Percentiles rank a stretch among this genome's conserved stretches.
phyloP scores from a whole-genome alignment of 2,329 filamentous ascomycete species.

The Fusarium phyllophilum region DNA sequence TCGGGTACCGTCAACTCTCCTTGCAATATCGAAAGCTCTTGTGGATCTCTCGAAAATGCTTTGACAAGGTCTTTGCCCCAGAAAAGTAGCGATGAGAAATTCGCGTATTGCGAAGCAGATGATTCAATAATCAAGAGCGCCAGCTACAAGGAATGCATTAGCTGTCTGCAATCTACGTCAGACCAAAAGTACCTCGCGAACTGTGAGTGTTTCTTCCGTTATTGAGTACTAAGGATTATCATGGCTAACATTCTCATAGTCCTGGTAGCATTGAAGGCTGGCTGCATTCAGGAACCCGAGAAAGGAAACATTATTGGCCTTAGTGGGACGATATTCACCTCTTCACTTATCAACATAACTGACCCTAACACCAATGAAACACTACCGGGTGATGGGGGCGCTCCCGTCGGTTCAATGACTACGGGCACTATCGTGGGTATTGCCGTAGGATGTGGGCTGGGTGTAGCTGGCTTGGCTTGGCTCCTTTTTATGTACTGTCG shows the following conservation, averaged over 20 bases:
- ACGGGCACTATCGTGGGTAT: slow-evolving; percentile 65
- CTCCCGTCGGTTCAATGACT: slow-evolving; percentile 48
- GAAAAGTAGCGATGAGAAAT: neutral
- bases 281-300: slow-evolving; percentile 57
- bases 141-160: slow-evolving; percentile 51
- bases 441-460: slow-evolving; percentile 56
- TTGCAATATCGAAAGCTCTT: slow-evolving; percentile 56
- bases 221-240: too few relatives aligned
- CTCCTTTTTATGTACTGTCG: slow-evolving; percentile 62
- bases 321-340: slow-evolving; percentile 56
- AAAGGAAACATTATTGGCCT: slow-evolving; percentile 53
- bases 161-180: slow-evolving; percentile 55
- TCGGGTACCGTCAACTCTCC: slow-evolving; percentile 51
- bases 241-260: slow-evolving; percentile 47
- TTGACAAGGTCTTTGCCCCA: slow-evolving; percentile 39
- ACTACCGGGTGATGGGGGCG: slow-evolving; percentile 41
- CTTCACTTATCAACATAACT: slow-evolving; percentile 53
- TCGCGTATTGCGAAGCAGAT: slow-evolving; percentile 56
- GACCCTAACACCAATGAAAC: slow-evolving; percentile 44
- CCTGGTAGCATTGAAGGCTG: slow-evolving; percentile 58
- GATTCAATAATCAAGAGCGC: slow-evolving; percentile 47
- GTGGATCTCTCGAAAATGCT: slow-evolving; percentile 52
- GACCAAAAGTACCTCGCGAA: slow-evolving; percentile 59
- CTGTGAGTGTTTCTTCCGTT: slow-evolving; percentile 48
- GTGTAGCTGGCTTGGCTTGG: slow-evolving; percentile 54